phyloP scores from a whole-genome alignment of 495 filamentous ascomycete species.

The Talaromyces wortmannii region DNA sequence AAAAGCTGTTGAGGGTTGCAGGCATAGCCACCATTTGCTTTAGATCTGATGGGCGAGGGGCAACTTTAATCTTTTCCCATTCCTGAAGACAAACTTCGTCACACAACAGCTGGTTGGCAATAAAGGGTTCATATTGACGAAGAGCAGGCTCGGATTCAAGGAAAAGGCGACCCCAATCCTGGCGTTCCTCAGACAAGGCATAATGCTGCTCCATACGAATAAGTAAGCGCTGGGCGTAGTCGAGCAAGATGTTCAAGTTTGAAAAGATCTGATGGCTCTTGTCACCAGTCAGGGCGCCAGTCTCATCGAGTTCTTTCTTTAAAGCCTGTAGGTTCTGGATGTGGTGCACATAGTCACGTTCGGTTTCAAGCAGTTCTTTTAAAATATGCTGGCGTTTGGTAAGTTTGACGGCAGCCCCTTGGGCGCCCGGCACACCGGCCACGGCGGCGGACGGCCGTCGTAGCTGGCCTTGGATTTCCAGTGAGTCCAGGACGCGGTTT shows the following conservation, averaged over 20 bases:
- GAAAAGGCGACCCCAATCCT: constrained; percentile 91
- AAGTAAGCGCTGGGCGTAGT: constrained; percentile 90
- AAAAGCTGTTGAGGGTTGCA: constrained; percentile 70
- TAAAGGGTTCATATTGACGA: constrained; percentile 89
- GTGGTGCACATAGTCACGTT: constrained; percentile 98
- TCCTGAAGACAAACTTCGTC: constrained; percentile 40
- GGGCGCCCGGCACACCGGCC: constrained; percentile 32
- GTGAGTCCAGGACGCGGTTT: constrained; percentile 82
- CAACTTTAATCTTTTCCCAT: constrained; percentile 48
- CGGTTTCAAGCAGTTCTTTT: constrained; percentile 84
- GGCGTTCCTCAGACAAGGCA: constrained; percentile 63
- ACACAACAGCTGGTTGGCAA: constrained; percentile 73
- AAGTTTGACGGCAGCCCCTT: constrained; percentile 37
- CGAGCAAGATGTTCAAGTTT: constrained; percentile 87
- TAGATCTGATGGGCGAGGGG: constrained; percentile 47
- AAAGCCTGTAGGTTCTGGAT: constrained; percentile 88
- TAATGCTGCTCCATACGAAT: constrained; percentile 96
- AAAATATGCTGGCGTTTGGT: constrained; percentile 85
- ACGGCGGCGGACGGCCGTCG: constrained; percentile 40
- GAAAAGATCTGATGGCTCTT: constrained; percentile 91
- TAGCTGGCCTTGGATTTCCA: constrained; percentile 67
- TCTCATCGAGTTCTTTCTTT: constrained; percentile 83
- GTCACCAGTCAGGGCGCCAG: constrained; percentile 82
- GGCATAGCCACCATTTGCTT: constrained; percentile 57
- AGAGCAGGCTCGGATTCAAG: constrained; percentile 73